Percentiles rank a stretch among this genome's conserved stretches.
Conservation (phyloP, 129 eudicot genomes). For the Pittosporum tobira region DNA sequence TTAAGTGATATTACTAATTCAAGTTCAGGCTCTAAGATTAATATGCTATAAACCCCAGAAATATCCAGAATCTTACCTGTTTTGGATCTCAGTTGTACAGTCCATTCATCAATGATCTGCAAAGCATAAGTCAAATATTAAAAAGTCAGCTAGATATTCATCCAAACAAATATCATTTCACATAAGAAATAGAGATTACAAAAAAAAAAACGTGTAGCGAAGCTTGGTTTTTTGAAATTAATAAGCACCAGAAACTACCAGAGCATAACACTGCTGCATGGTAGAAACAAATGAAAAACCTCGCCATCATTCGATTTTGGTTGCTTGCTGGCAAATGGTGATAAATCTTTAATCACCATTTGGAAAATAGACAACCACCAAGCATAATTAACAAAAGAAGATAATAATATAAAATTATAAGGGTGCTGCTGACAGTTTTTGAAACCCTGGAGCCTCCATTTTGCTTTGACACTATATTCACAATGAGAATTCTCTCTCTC, state of each 20-base stretch:
- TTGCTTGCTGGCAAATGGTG: slow-evolving; percentile 82
- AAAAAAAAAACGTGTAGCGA: slow-evolving; percentile 33
- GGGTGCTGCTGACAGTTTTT: background rate
- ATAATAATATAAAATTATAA: background rate
- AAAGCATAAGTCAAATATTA: slow-evolving; percentile 14
- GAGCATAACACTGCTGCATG: slow-evolving; percentile 22
- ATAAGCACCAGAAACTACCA: slow-evolving; percentile 15
- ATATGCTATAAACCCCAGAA: background rate
- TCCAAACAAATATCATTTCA: background rate
- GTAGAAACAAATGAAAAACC: slow-evolving; percentile 18
- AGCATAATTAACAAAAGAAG: background rate
- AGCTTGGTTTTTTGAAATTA: slow-evolving; percentile 12
- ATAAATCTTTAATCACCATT: slow-evolving; percentile 52
- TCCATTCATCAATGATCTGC: slow-evolving; percentile 96
- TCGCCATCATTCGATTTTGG: slow-evolving; percentile 43
- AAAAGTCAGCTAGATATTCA: background rate
- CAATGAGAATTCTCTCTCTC: no score
- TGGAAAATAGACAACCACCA: slow-evolving; percentile 75
- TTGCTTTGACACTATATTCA: no score
- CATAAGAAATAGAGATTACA: background rate
- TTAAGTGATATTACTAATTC: background rate
- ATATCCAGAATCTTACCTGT: slow-evolving; percentile 31
- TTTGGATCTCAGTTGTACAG: slow-evolving; percentile 51
- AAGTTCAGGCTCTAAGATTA: background rate
- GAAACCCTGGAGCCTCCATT: background rate